Evolutionary conservation across 2,329 filamentous ascomycete genomes (phyloP), one percentile per base, ranked within the genome.

Genomic region (Cytospora schulzeri): DNA sequence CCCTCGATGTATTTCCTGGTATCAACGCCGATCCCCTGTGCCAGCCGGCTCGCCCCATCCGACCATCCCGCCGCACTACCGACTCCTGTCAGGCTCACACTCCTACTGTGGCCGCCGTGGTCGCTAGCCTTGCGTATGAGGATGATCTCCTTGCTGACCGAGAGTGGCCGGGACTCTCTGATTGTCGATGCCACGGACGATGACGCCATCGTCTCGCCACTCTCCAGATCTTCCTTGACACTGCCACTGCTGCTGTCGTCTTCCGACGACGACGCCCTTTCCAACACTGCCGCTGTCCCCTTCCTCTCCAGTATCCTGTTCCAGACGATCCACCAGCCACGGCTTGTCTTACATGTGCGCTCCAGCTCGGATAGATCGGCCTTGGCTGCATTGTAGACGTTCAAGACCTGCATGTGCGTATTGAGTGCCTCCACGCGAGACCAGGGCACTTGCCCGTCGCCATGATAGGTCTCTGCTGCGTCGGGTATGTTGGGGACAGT

Each of bases 1-100:
- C 87, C 87, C 74, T 93, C 90, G 4, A 93, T 86, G 74, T 93
- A 93, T 72, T 84, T 85, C 74, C 88, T 83, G 33, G 90, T 91
- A 78, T 93, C 91, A 38, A 93, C 83, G 0, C 91, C 91, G 68
- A 93, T 91, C 0, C 90, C 91, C 71, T 91, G 88, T 0, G 85
- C 87, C 68, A 92, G 75, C 62, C 83, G 83, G 24, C 81, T 83
- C 1, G 87, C 84, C 3, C 85, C 85, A 28, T 83, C 84, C 53
- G 81, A 70, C 80, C 85, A 78, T 63, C 81, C 71, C 55, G 76
- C 69, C 17, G 77, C 72, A 66, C 77, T 65, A 70, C 80, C 75
- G n/a, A 71, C 73, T 22, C 73, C 71, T 33, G 77, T 72, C 59
- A 69, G 68, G 59, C 75, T 73, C 26, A 73, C 70, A 28, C 76